phyloP scores from a whole-genome alignment of 441 rosid species.

The Bocquillonia castaneifolia region DNA sequence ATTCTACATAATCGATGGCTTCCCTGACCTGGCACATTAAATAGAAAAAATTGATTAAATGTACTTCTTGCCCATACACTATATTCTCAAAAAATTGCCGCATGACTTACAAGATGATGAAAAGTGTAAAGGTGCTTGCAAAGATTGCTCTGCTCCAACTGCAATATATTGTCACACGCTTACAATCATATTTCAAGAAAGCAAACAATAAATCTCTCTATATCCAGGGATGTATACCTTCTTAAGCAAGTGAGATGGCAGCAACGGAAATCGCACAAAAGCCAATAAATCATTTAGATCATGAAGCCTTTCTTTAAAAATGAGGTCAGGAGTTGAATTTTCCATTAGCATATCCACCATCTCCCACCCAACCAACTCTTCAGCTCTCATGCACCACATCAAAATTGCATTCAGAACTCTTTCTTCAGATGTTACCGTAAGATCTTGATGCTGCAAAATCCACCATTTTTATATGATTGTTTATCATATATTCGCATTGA shows the following conservation, averaged over 20 bases:
- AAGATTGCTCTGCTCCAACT: constrained; percentile 71
- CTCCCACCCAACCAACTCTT: constrained; percentile 67
- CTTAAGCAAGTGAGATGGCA: constrained; percentile 60
- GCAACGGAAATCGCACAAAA: constrained; percentile 74
- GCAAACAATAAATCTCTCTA: constrained; percentile 10
- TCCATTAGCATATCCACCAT: constrained; percentile 48
- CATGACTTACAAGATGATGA: constrained; percentile 57
- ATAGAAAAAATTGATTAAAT: constrained; percentile 8
- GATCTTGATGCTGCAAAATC: constrained; percentile 81
- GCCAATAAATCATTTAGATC: constrained; percentile 53
- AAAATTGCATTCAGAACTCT: constrained; percentile 84
- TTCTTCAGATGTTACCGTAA: constrained; percentile 93
- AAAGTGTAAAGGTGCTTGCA: constrained; percentile 39
- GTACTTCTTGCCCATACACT: neutral
- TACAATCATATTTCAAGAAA: constrained; percentile 8
- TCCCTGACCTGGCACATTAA: constrained; percentile 56
- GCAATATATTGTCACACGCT: constrained; percentile 36
- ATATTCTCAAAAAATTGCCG: constrained; percentile 2
- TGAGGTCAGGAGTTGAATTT: constrained; percentile 36
- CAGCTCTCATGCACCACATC: constrained; percentile 81
- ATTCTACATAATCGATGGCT: constrained; percentile 41
- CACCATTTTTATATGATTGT: constrained; percentile 19
- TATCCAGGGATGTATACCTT: constrained; percentile 45
- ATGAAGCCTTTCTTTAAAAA: constrained; percentile 66
- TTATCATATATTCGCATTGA: neutral